Conservation (phyloP, 2,329 filamentous ascomycete genomes). For the Aureobasidium sp. region DNA sequence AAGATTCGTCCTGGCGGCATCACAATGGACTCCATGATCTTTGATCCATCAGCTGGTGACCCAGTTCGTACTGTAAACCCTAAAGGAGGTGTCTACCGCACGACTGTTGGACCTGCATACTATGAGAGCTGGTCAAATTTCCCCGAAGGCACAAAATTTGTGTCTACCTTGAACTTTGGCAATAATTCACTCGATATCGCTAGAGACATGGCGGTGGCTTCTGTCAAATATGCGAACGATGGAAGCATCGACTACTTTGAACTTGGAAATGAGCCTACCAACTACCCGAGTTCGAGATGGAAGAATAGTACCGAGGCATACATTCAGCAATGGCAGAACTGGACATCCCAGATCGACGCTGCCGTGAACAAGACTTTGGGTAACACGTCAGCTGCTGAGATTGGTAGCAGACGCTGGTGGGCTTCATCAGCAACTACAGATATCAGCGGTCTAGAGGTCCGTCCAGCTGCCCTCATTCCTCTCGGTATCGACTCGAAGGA, state of each 20-base stretch:
- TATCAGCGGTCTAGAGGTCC: slow-evolving; percentile 24
- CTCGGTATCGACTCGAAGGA: slow-evolving; percentile 23
- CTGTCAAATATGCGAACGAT: slow-evolving; percentile 23
- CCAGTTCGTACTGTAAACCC: slow-evolving; percentile 23
- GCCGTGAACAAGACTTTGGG: slow-evolving; percentile 21
- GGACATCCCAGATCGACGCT: slow-evolving; percentile 24
- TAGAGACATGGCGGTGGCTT: slow-evolving; percentile 25
- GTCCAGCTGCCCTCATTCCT: slow-evolving; percentile 26
- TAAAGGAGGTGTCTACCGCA: slow-evolving; percentile 26
- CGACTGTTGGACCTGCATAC: slow-evolving; percentile 26
- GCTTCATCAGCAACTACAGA: slow-evolving; percentile 28
- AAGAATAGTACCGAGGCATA: slow-evolving; percentile 24
- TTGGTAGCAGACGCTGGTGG: slow-evolving; percentile 23
- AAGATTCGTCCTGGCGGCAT: slow-evolving; percentile 26
- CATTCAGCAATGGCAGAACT: slow-evolving; percentile 28
- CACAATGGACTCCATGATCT: slow-evolving; percentile 29
- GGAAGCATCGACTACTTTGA: slow-evolving; percentile 25
- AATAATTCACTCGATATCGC: slow-evolving; percentile 27
- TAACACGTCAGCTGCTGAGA: neutral
- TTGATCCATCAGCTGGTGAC: slow-evolving; percentile 22
- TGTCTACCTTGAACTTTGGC: slow-evolving; percentile 27
- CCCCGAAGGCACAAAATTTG: slow-evolving; percentile 25
- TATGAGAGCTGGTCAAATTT: slow-evolving; percentile 29
- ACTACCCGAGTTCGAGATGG: slow-evolving; percentile 24
- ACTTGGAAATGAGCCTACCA: slow-evolving; percentile 28